Evolutionary conservation across 805 yeast genomes (phyloP).

Genomic region (Citeromyces nyonsensis): DNA sequence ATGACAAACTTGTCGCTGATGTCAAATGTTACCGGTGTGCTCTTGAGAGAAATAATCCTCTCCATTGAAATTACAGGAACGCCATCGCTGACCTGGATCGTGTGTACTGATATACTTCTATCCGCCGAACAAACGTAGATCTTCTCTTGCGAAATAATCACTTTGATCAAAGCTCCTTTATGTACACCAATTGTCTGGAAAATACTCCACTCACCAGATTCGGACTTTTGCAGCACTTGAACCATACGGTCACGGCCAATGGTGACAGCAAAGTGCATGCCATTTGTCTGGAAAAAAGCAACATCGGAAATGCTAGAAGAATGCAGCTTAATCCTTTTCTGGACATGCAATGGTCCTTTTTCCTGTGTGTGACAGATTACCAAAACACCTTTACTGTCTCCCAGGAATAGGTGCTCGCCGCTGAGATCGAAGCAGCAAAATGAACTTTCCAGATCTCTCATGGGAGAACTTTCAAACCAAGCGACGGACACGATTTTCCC

Average conservation of each 20-base stretch:
- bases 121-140: conserved; percentile 46
- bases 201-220: conserved; percentile 25
- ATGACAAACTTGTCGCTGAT: conserved; percentile 22
- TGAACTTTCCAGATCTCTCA: conserved; percentile 19
- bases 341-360: background rate
- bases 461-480: background rate
- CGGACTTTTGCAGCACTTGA: conserved; percentile 25
- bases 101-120: conserved; percentile 40
- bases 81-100: conserved; percentile 5
- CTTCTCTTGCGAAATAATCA: conserved; percentile 14
- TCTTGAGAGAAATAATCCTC: conserved; percentile 31
- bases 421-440: conserved; percentile 21
- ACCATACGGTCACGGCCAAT: conserved; percentile 50
- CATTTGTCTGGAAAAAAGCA: conserved; percentile 14
- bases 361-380: background rate
- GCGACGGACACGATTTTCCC: conserved; percentile 4
- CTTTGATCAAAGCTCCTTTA: conserved; percentile 31
- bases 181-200: conserved; percentile 46
- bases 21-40: conserved; percentile 29
- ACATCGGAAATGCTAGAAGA: conserved; percentile 30
- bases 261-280: conserved; percentile 19
- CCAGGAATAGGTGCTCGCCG: conserved; percentile 16
- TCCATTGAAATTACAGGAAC: conserved; percentile 15
- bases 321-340: no score
- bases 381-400: conserved; percentile 20